phyloP scores from a whole-genome alignment of 2,329 filamentous ascomycete species.

The Monilinia fructicola region DNA sequence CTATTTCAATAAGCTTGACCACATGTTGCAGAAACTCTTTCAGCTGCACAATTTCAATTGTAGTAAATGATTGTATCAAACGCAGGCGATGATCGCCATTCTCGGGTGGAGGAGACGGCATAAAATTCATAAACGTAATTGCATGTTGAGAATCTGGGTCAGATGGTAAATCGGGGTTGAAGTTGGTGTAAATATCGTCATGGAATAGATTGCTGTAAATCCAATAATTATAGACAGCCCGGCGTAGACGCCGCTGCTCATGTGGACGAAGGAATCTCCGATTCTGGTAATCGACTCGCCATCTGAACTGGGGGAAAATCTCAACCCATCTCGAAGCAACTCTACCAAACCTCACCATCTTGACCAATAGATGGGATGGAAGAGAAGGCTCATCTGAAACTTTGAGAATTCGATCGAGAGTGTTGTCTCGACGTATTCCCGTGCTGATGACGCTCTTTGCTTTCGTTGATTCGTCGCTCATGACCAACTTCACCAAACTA shows the following conservation, averaged over 20 bases:
- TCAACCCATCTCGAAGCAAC: conserved; percentile 39
- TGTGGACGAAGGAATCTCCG: conserved; percentile 35
- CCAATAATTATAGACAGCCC: conserved; percentile 40
- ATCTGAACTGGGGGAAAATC: conserved; percentile 39
- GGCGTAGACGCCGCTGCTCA: conserved; percentile 36
- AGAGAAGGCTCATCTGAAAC: conserved; percentile 31
- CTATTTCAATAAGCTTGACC: conserved; percentile 34
- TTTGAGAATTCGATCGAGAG: conserved; percentile 34
- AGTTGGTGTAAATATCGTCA: conserved; percentile 37
- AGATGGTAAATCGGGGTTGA: conserved; percentile 27
- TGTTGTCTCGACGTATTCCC: conserved; percentile 35
- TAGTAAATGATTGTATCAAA: conserved; percentile 35
- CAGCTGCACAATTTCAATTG: conserved; percentile 36
- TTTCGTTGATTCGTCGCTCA: conserved; percentile 35
- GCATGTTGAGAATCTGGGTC: not conserved
- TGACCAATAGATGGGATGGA: conserved; percentile 36
- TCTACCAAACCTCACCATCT: conserved; percentile 38
- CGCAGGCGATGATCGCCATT: conserved; percentile 35
- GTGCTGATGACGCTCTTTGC: conserved; percentile 36
- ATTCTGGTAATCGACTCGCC: conserved; percentile 38
- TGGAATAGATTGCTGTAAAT: conserved; percentile 39
- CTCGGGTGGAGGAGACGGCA: conserved; percentile 31
- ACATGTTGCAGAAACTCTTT: conserved; percentile 38
- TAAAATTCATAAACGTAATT: not conserved
- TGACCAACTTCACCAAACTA: conserved; percentile 35